These are phyloP conservation scores for Arachis hypogaea DNA, from an alignment of 306 rosid genomes.

Conservation along the genomic window DNA sequence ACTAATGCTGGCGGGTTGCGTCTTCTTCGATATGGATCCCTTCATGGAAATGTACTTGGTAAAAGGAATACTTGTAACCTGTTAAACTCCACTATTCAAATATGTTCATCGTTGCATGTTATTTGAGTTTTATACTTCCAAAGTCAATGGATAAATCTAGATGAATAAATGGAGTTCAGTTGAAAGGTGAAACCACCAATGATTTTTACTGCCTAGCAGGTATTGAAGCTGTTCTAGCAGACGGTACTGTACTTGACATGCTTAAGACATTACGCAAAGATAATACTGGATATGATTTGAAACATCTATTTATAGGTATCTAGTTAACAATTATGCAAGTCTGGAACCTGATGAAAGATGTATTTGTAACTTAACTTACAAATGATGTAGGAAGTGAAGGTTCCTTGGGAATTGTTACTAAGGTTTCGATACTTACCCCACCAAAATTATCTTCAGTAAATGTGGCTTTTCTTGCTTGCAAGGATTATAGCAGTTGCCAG, in stretches of 20 bases:
- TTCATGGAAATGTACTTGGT: constrained; percentile 95
- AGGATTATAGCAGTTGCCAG: constrained; percentile 84
- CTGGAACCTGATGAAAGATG: constrained; percentile 16
- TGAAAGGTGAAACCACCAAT: constrained; percentile 30
- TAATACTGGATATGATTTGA: constrained; percentile 93
- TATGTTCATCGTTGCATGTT: constrained; percentile 29
- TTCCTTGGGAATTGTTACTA: constrained; percentile 93
- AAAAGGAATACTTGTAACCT: constrained; percentile 38
- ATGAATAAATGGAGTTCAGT: constrained; percentile 37
- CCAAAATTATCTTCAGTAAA: constrained; percentile 81
- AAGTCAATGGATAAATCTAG: constrained; percentile 13
- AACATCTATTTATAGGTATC: constrained; percentile 93
- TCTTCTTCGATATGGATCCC: constrained; percentile 93
- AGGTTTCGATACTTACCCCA: constrained; percentile 90
- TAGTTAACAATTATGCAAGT: constrained; percentile 29
- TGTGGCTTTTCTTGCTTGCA: constrained; percentile 86
- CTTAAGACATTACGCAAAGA: constrained; percentile 90
- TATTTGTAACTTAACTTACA: constrained; percentile 36
- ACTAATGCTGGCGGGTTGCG: constrained; percentile 99
- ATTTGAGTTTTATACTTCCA: constrained; percentile 26
- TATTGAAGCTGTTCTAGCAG: constrained; percentile 87
- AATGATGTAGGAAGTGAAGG: constrained; percentile 91
- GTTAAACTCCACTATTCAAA: constrained; percentile 17
- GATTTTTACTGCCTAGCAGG: constrained; percentile 56
- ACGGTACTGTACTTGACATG: constrained; percentile 92